phyloP scores from a whole-genome alignment of 495 filamentous ascomycete genomes.

The Pyrenopolyporus hunteri region DNA sequence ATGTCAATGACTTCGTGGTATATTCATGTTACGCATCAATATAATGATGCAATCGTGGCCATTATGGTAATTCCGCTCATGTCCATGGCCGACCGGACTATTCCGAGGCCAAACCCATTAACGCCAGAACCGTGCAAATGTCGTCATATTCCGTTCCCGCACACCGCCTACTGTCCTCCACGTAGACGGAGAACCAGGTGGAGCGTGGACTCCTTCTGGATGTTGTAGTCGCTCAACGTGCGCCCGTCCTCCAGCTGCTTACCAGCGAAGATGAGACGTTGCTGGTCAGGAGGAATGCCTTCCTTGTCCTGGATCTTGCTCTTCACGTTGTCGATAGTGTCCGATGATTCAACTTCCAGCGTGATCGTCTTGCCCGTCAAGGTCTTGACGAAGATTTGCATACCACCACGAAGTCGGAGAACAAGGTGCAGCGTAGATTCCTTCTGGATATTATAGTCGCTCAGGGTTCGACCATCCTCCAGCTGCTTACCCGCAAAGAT shows the following conservation, averaged over 20 bases:
- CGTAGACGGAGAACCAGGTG: conserved; percentile 88
- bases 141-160: conserved; percentile 26
- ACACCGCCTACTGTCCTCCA: conserved; percentile 69
- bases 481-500: conserved; percentile 94
- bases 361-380: conserved; percentile 93
- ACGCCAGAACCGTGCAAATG: conserved; percentile 38
- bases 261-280: conserved; percentile 88
- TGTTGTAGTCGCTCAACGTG: conserved; percentile 88
- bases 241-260: conserved; percentile 90
- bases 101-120: conserved; percentile 29
- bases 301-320: conserved; percentile 93
- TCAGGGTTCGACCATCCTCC: conserved; percentile 85
- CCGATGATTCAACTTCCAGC: conserved; percentile 84
- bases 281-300: conserved; percentile 87
- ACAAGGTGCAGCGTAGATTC: conserved; percentile 97
- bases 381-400: conserved; percentile 96
- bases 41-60: conserved; percentile 16
- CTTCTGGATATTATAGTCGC: conserved; percentile 99
- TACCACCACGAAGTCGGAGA: conserved; percentile 95
- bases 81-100: conserved; percentile 13
- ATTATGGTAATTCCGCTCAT: conserved; percentile 24
- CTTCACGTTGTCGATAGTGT: conserved; percentile 95
- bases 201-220: conserved; percentile 90
- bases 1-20: conserved; percentile 14
- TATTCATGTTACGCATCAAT: conserved; percentile 24